Percentiles rank a stretch among this genome's conserved stretches.
Evolutionary conservation across 2,329 filamentous ascomycete genomes (phyloP).

Genomic region (Curvularia spicifera): DNA sequence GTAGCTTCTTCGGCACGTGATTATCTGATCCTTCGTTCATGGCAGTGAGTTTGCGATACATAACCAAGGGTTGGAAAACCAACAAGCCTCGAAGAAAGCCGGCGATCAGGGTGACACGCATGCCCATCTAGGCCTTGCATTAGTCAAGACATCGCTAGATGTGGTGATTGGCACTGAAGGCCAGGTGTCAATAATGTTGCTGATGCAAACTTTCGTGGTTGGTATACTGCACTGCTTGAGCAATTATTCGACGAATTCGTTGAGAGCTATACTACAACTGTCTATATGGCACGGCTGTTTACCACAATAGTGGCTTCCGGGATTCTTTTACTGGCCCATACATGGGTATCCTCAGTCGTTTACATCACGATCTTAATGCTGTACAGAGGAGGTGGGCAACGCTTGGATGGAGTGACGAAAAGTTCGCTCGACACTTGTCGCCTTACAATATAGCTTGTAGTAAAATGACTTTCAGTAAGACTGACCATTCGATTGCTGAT

Average conservation of each 20-base stretch:
- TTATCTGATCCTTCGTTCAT: not conserved
- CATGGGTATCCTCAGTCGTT: not conserved
- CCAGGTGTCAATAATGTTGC: not conserved
- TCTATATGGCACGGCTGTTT: not conserved
- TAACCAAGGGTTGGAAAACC: not conserved
- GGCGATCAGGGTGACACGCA: not conserved
- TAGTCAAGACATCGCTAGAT: not conserved
- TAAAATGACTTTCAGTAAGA: not conserved
- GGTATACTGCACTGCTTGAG: not conserved
- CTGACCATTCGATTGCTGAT: not conserved
- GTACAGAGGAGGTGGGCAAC: not conserved
- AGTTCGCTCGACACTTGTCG: not conserved
- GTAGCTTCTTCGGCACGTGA: not conserved
- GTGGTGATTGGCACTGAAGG: not conserved
- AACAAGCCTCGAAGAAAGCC: not conserved
- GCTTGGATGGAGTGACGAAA: not conserved
- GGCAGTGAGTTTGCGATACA: not conserved
- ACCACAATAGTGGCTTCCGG: not conserved
- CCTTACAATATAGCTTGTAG: not conserved
- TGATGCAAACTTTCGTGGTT: not conserved
- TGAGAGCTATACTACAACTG: not conserved
- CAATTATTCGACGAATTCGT: not conserved
- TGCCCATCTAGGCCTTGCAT: not conserved
- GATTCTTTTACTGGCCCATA: not conserved
- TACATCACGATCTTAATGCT: not conserved